Percentiles rank a stretch among this genome's conserved stretches.
phyloP scores from a whole-genome alignment of 495 filamentous ascomycete genomes.

The Sordaria brevicollis region DNA sequence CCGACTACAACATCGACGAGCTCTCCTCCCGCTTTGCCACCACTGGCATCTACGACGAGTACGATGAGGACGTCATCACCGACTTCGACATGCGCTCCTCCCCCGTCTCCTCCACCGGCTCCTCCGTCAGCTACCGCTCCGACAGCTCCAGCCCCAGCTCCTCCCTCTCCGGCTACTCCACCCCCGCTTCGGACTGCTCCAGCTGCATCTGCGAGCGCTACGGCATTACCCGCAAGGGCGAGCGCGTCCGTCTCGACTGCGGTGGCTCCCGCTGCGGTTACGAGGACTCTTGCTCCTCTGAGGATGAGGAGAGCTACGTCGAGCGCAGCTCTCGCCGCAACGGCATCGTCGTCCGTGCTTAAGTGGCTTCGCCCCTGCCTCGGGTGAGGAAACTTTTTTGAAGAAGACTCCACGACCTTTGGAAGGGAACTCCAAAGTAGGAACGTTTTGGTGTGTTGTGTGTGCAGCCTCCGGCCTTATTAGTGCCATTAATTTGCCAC shows the following conservation, averaged over 20 bases:
- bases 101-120: constrained; percentile 63
- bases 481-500: background rate
- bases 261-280: constrained; percentile 78
- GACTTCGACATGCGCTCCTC: constrained; percentile 35
- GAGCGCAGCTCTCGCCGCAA: constrained; percentile 51
- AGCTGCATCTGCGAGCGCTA: constrained; percentile 87
- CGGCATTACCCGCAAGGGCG: constrained; percentile 86
- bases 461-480: background rate
- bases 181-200: constrained; percentile 39
- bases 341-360: constrained; percentile 61
- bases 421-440: background rate
- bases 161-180: constrained; percentile 62
- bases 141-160: constrained; percentile 63
- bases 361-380: constrained; percentile 13
- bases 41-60: constrained; percentile 61
- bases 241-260: constrained; percentile 89
- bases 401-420: constrained; percentile 5
- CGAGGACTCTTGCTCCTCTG: constrained; percentile 50
- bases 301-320: constrained; percentile 55
- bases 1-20: constrained; percentile 59
- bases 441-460: background rate
- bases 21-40: constrained; percentile 62
- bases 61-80: constrained; percentile 48
- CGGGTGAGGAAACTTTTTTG: constrained; percentile 17
- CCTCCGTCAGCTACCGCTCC: constrained; percentile 65